phyloP scores from a whole-genome alignment of 1,139 yeast genomes.

The Nakaseomyces bracarensis region DNA sequence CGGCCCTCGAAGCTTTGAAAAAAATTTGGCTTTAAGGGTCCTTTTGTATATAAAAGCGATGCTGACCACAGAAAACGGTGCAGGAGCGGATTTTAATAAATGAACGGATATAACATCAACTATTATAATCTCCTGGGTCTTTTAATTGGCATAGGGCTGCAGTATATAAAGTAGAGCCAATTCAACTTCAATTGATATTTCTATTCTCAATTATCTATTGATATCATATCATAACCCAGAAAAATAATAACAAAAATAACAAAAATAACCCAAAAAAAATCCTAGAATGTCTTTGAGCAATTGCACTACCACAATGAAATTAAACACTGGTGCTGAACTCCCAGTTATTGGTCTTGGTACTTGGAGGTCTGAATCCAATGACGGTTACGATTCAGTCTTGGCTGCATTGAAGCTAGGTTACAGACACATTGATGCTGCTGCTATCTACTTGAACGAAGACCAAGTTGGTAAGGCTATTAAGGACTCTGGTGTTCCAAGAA shows the following conservation, averaged over 20 bases:
- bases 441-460: slow-evolving; percentile 56
- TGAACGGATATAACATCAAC: not conserved
- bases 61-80: not conserved
- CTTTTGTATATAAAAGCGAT: too few relatives aligned
- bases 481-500: slow-evolving; percentile 61
- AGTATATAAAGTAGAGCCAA: too few relatives aligned
- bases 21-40: too few relatives aligned
- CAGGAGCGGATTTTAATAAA: not conserved
- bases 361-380: slow-evolving; percentile 60
- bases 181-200: too few relatives aligned
- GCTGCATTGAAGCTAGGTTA: slow-evolving; percentile 63
- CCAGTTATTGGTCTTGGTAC: slow-evolving; percentile 75
- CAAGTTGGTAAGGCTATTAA: slow-evolving; percentile 60
- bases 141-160: too few relatives aligned
- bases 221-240: not conserved
- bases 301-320: slow-evolving; percentile 21
- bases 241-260: not conserved
- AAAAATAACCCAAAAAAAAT: not conserved
- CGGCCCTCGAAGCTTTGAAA: too few relatives aligned
- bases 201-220: too few relatives aligned
- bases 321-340: slow-evolving; percentile 57
- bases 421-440: slow-evolving; percentile 75
- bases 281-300: slow-evolving; percentile 1
- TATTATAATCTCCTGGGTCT: too few relatives aligned
- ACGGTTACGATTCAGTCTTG: slow-evolving; percentile 51